Conservation (phyloP, 2,329 filamentous ascomycete genomes). For the Pyrenophora graminea region DNA sequence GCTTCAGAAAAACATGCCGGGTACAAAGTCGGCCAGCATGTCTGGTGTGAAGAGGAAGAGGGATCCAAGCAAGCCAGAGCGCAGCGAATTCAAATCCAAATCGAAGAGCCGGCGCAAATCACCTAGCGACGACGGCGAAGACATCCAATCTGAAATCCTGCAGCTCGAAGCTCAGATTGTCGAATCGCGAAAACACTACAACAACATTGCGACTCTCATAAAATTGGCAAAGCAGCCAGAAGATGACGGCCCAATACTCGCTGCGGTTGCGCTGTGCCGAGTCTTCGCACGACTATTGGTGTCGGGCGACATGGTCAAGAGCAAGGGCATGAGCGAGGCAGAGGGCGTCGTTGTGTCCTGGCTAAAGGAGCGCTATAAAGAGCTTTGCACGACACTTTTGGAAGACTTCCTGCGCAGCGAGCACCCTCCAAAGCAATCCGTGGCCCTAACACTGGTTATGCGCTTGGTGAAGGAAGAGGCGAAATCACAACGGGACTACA, state of each 20-base stretch:
- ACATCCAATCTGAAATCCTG: constrained; percentile 68
- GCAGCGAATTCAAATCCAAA: constrained; percentile 43
- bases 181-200: constrained; percentile 87
- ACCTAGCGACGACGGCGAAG: constrained; percentile 42
- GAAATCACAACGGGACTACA: constrained; percentile 53
- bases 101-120: constrained; percentile 42
- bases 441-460: constrained; percentile 79
- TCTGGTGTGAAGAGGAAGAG: constrained; percentile 52
- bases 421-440: constrained; percentile 65
- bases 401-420: constrained; percentile 61
- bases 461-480: constrained; percentile 77
- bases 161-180: constrained; percentile 79
- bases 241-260: constrained; percentile 64
- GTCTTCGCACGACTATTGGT: constrained; percentile 83
- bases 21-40: constrained; percentile 28
- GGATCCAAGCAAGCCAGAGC: constrained; percentile 36
- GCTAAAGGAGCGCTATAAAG: constrained; percentile 74
- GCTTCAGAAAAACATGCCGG: constrained; percentile 40
- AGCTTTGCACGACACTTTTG: constrained; percentile 69
- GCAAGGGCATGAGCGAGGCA: constrained; percentile 69
- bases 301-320: constrained; percentile 69
- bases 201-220: constrained; percentile 79
- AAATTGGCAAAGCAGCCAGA: constrained; percentile 57
- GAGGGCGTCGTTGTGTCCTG: constrained; percentile 75
- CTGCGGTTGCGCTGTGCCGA: constrained; percentile 80